Evolutionary conservation across 371 early-diverging fungal species (phyloP).

Genomic region (Mortierella sp.): DNA sequence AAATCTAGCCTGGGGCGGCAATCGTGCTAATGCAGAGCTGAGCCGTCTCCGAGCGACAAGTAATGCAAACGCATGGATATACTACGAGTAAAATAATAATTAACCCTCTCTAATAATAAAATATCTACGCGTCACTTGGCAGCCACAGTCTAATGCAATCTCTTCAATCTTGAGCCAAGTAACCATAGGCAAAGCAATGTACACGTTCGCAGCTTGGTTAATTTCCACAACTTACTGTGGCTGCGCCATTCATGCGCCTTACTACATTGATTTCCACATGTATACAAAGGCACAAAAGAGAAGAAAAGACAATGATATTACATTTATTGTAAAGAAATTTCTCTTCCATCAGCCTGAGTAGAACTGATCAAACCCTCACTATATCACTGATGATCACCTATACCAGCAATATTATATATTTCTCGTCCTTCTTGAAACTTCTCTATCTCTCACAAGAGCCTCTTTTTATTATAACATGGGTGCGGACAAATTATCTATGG

Average conservation of each 20-base stretch:
- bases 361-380: not conserved
- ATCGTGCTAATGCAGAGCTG: constrained; percentile 43
- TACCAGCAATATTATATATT: not conserved
- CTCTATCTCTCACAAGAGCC: not conserved
- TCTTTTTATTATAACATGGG: not conserved
- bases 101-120: not conserved
- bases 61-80: constrained; percentile 38
- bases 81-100: constrained; percentile 34
- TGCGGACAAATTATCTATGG: constrained; percentile 4
- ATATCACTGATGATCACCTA: not conserved
- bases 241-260: not conserved
- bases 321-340: not conserved
- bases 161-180: no score
- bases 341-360: not conserved
- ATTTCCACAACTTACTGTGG: not conserved
- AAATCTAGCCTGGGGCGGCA: constrained; percentile 48
- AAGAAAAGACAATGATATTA: not conserved
- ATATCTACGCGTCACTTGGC: not conserved
- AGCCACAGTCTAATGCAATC: no score
- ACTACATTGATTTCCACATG: not conserved
- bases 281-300: not conserved
- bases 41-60: constrained; percentile 39
- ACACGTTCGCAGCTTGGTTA: not conserved
- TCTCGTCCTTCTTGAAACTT: not conserved
- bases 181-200: no score